Evolutionary conservation across 2,329 filamentous ascomycete genomes (phyloP).

Genomic region (Bertia moriformis): DNA sequence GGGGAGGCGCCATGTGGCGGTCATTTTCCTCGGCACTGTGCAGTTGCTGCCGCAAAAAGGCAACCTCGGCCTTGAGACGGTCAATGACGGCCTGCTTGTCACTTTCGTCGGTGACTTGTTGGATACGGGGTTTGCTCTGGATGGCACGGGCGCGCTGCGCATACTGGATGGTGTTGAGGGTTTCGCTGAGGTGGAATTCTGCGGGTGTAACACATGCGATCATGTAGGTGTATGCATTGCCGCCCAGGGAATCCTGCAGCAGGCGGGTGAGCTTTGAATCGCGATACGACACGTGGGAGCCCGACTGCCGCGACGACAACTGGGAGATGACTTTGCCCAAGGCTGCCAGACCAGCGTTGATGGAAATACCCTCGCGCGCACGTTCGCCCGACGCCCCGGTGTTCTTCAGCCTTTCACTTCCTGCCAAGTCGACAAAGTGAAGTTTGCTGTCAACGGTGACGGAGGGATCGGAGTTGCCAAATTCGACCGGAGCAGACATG

Average conservation of each 20-base stretch:
- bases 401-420: conserved; percentile 92
- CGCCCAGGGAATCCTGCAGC: conserved; percentile 88
- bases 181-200: conserved; percentile 94
- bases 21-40: conserved; percentile 62
- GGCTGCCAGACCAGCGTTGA: conserved; percentile 88
- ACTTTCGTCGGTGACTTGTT: conserved; percentile 69
- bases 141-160: conserved; percentile 91
- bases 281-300: conserved; percentile 88
- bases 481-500: conserved; percentile 72
- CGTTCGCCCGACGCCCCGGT: conserved; percentile 89
- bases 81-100: conserved; percentile 93
- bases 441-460: conserved; percentile 94
- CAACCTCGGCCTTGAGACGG: conserved; percentile 79
- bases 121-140: conserved; percentile 92
- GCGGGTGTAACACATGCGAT: conserved; percentile 95
- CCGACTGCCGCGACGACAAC: conserved; percentile 74
- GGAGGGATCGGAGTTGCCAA: conserved; percentile 53
- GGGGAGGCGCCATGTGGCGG: conserved; percentile 35
- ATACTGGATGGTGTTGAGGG: conserved; percentile 92
- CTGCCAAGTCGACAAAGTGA: conserved; percentile 94
- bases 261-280: conserved; percentile 94
- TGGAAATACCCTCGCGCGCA: conserved; percentile 91
- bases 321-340: conserved; percentile 97
- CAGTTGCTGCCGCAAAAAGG: conserved; percentile 87
- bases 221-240: conserved; percentile 98